A percentile compares a stretch with the other conserved stretches of the same genome.
Conservation (phyloP, 192 early-diverging fungal genomes). For the Rhizoclosmatium globosum region DNA sequence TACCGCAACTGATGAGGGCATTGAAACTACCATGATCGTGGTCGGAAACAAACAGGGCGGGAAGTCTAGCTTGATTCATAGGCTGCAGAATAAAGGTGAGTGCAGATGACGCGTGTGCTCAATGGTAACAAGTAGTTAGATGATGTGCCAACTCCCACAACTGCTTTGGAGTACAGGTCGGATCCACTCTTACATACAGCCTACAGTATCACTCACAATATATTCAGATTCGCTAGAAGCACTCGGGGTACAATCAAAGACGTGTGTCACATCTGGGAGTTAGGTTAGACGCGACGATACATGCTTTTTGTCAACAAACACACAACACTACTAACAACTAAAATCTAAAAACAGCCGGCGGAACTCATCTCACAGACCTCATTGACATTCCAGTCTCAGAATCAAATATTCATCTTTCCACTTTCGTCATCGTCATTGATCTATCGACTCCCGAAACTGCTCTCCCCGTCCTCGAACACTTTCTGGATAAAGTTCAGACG, state of each 20-base stretch:
- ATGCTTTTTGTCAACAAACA: background rate
- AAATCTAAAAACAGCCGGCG: conserved; percentile 50
- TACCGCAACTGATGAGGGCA: conserved; percentile 36
- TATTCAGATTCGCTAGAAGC: conserved; percentile 41
- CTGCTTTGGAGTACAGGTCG: conserved; percentile 61
- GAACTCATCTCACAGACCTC: conserved; percentile 50
- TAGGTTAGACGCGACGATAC: conserved; percentile 34
- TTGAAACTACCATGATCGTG: conserved; percentile 57
- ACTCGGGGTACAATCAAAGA: conserved; percentile 60
- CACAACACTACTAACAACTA: background rate
- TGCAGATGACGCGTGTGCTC: background rate
- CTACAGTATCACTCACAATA: background rate
- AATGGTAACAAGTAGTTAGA: conserved; percentile 40
- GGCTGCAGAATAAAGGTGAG: conserved; percentile 58
- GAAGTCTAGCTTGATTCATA: conserved; percentile 53
- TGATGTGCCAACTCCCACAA: conserved; percentile 52
- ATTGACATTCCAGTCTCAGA: conserved; percentile 56
- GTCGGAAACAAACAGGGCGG: conserved; percentile 49
- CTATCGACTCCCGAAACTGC: conserved; percentile 53
- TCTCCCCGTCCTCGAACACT: conserved; percentile 40
- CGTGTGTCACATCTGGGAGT: conserved; percentile 62
- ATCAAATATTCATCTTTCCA: conserved; percentile 55
- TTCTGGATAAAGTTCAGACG: conserved; percentile 44
- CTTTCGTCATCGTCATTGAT: conserved; percentile 56
- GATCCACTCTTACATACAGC: background rate